These are phyloP conservation scores for Xylaria sp. DNA, from an alignment of 2,329 filamentous ascomycete species.

Conservation along the genomic window DNA sequence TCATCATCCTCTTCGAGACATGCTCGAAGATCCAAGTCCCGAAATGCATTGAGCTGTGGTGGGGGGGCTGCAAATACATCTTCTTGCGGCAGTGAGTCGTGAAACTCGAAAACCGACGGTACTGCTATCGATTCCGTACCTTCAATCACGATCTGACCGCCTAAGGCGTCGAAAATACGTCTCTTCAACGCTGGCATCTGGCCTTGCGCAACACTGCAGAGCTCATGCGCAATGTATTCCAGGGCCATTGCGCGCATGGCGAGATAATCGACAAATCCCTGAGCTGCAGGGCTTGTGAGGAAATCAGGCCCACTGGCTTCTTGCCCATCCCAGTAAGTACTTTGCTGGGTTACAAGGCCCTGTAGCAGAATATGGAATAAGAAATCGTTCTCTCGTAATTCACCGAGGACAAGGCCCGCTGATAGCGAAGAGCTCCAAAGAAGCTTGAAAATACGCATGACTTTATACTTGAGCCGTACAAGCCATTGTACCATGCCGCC, in stretches of 20 bases:
- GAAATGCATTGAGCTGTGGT: constrained; percentile 68
- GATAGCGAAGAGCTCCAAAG: constrained; percentile 88
- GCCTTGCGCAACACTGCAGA: constrained; percentile 78
- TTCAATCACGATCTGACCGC: constrained; percentile 76
- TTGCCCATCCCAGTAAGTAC: constrained; percentile 78
- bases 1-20: constrained; percentile 72
- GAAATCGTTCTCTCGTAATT: constrained; percentile 82
- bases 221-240: constrained; percentile 86
- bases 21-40: constrained; percentile 72
- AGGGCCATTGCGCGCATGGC: constrained; percentile 79
- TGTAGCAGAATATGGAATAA: constrained; percentile 79
- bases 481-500: constrained; percentile 73
- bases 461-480: constrained; percentile 73
- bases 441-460: constrained; percentile 77
- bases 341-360: constrained; percentile 75
- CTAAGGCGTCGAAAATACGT: constrained; percentile 76
- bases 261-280: constrained; percentile 80
- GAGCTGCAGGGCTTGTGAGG: constrained; percentile 72
- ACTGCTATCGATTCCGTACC: constrained; percentile 74
- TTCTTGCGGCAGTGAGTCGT: constrained; percentile 79
- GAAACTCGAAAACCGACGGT: constrained; percentile 87
- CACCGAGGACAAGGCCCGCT: constrained; percentile 75
- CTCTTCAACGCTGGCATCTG: constrained; percentile 76
- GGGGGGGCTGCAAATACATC: constrained; percentile 61
- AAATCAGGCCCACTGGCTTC: constrained; percentile 71